Evolutionary conservation across 2,329 filamentous ascomycete species (phyloP).

Genomic region (Plectosphaerella plurivora): DNA sequence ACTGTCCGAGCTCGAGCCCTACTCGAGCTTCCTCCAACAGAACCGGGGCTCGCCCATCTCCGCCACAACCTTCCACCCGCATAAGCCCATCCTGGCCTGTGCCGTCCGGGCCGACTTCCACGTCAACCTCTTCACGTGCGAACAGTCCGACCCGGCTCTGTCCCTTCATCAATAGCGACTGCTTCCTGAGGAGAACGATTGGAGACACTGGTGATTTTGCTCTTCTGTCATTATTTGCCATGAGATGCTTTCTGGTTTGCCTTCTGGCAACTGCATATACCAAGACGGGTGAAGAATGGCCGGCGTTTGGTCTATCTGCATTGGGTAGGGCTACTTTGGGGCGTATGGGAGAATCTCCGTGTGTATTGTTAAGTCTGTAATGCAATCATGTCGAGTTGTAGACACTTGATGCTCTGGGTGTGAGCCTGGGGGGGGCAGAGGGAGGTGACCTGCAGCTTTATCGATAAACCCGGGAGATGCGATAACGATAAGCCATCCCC

Average conservation of each 20-base stretch:
- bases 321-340: not conserved
- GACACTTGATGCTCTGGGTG: not conserved
- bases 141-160: slow-evolving; percentile 34
- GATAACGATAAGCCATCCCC: not conserved
- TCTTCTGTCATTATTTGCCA: not conserved
- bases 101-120: slow-evolving; percentile 84
- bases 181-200: no score
- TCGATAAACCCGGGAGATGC: not conserved
- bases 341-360: not conserved
- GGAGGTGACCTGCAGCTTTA: not conserved
- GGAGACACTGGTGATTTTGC: not conserved
- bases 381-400: not conserved
- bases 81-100: slow-evolving; percentile 85
- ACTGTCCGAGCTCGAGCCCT: slow-evolving; percentile 82
- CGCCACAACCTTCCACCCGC: slow-evolving; percentile 90
- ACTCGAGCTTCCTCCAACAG: slow-evolving; percentile 81
- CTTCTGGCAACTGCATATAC: not conserved
- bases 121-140: slow-evolving; percentile 81
- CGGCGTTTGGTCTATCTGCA: not conserved
- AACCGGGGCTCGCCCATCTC: slow-evolving; percentile 79
- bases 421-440: not conserved
- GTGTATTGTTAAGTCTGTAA: not conserved
- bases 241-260: slow-evolving; percentile 4
- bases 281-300: not conserved
- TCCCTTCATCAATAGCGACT: not conserved